A percentile compares a stretch with the other conserved stretches of the same genome.
phyloP scores from a whole-genome alignment of 2,329 filamentous ascomycete genomes.

The Ascomycota sp. region DNA sequence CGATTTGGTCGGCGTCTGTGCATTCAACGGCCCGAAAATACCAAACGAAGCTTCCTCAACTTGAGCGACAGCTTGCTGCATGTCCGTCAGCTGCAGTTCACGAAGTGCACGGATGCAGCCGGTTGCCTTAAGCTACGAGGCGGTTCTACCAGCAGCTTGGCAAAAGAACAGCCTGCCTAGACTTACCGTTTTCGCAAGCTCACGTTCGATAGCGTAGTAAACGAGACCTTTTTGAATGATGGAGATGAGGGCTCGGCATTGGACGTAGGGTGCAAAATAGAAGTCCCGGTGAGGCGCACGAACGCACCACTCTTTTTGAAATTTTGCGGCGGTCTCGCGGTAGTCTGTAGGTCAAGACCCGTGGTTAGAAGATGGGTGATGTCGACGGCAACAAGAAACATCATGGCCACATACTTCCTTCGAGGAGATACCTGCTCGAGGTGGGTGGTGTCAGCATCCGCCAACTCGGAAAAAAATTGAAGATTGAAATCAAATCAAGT shows the following conservation, averaged over 20 bases:
- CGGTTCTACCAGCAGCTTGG: too few relatives aligned
- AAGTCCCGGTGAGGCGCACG: slow-evolving; percentile 41
- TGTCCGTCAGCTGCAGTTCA: neutral
- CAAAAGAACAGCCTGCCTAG: too few relatives aligned
- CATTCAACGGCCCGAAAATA: slow-evolving; percentile 35
- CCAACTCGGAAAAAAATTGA: too few relatives aligned
- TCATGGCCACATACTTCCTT: slow-evolving; percentile 35
- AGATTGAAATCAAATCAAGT: too few relatives aligned
- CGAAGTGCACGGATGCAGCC: neutral
- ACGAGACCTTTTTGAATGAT: slow-evolving; percentile 43
- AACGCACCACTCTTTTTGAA: slow-evolving; percentile 49
- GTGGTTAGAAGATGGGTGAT: neutral
- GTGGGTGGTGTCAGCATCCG: neutral
- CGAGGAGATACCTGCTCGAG: slow-evolving; percentile 31
- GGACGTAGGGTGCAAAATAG: slow-evolving; percentile 43
- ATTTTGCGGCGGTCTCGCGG: slow-evolving; percentile 44
- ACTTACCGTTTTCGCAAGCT: slow-evolving; percentile 30
- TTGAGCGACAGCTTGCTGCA: slow-evolving; percentile 23
- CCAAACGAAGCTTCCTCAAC: slow-evolving; percentile 26
- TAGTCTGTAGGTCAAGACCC: slow-evolving; percentile 32
- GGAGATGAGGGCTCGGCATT: slow-evolving; percentile 41
- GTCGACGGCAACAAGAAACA: neutral
- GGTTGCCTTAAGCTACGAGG: too few relatives aligned
- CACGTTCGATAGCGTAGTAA: slow-evolving; percentile 38
- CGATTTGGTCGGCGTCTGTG: slow-evolving; percentile 18